Evolutionary conservation across 495 filamentous ascomycete genomes (phyloP), one percentile per base, ranked within the genome.

Genomic region (Penicillium maclennaniae): DNA sequence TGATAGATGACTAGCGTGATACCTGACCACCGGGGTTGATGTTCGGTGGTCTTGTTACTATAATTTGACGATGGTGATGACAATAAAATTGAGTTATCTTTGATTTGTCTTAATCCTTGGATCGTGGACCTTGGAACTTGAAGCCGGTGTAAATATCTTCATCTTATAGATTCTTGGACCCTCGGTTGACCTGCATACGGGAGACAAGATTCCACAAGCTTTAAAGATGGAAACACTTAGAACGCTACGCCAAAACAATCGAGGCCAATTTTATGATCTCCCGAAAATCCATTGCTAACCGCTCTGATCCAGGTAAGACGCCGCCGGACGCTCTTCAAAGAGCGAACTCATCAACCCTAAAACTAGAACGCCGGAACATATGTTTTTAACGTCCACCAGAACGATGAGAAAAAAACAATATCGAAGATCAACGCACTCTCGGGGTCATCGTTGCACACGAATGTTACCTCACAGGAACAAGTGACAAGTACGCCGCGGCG

Each of bases 51-150:
- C 44, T 55, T 48, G 54, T 51, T 46, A 37, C 63, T 59, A 58
- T 63, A 61, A 65, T 65, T 16, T 55, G 47, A 62, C 62, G 47
- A 69, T 58, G 64, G 63, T 56, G 49, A 61, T 60, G 42, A 40
- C 31, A 34, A 12, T 34, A 34, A 34, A 34, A 12, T 6, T 31
- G 7, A 7, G 10, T 31, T 31, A 31, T 31, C 31, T 34, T 34
- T 34, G 31, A 34, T 14, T 23, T 5, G 2, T 5, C 23, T 23
- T 23, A 23, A 23, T 23, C 23, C 5, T 23, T 23, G 23, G 5
- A 5, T 23, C 5, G 23, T 23, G 23, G 23, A 23, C 23, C 23
- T 23, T 23, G 23, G 31, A 12, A 14, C 14, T 12, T 34, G 15
- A 4, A 34, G 10, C 15, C 1, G 31, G 31, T 14, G 9, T 34